These are phyloP conservation scores for Suillus clintonianus DNA, from an alignment of 768 basidiomycete species.

Conservation along the genomic window DNA sequence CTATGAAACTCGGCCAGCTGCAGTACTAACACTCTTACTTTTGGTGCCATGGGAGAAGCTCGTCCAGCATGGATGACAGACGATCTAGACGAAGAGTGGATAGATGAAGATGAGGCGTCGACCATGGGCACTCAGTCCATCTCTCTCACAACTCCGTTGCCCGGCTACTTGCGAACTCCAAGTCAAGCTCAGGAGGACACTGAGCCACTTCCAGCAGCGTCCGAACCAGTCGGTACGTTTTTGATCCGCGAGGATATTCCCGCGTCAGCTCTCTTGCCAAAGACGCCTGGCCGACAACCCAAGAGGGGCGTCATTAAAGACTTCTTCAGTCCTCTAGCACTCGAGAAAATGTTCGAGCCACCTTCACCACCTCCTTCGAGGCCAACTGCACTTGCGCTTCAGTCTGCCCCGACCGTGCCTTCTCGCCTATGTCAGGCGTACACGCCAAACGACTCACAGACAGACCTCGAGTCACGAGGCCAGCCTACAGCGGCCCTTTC, in stretches of 20 bases:
- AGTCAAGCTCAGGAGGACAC: constrained; percentile 33
- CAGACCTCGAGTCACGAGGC: constrained; percentile 21
- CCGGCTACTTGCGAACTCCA: constrained; percentile 48
- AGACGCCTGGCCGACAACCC: constrained; percentile 58
- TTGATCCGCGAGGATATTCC: constrained; percentile 71
- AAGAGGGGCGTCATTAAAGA: constrained; percentile 70
- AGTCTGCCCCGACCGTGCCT: constrained; percentile 31
- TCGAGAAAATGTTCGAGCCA: constrained; percentile 93
- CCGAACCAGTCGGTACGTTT: constrained; percentile 64
- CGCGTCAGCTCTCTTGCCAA: constrained; percentile 55
- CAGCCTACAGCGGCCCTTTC: constrained; percentile 11
- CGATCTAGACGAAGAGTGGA: constrained; percentile 91
- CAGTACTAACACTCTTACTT: constrained; percentile 10
- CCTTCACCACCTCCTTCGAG: constrained; percentile 69
- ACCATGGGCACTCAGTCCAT: constrained; percentile 51
- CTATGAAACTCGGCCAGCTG: background rate
- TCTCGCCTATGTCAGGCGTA: constrained; percentile 42
- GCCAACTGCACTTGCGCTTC: constrained; percentile 20
- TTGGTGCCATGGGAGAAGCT: constrained; percentile 2
- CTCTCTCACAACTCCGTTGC: constrained; percentile 60
- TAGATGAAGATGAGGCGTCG: constrained; percentile 52
- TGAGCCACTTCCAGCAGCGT: constrained; percentile 26
- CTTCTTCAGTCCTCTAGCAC: constrained; percentile 84
- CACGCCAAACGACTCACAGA: constrained; percentile 29
- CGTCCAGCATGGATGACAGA: constrained; percentile 85